These are phyloP conservation scores for Neurospora sp. DNA, from an alignment of 495 filamentous ascomycete genomes.

Conservation along the genomic window DNA sequence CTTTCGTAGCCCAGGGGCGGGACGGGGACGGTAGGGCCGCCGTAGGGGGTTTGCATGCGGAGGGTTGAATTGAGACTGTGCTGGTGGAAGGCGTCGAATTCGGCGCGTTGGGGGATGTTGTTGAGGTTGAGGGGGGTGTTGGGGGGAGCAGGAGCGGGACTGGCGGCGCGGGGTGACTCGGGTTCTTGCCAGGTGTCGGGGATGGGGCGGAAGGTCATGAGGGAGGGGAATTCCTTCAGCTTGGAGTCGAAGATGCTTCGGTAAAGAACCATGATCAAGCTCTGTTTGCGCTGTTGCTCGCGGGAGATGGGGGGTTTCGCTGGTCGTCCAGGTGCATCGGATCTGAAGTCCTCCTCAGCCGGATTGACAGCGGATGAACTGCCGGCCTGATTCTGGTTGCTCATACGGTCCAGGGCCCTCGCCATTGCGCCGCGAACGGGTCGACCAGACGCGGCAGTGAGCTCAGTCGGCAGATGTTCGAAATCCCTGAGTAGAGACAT, in stretches of 20 bases:
- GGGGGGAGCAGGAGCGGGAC: neutral
- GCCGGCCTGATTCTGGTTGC: neutral
- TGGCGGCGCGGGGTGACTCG: neutral
- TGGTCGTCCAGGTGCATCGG: neutral
- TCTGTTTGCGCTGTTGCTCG: neutral
- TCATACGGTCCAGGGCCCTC: neutral
- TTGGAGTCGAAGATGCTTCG: neutral
- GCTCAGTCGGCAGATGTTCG: neutral
- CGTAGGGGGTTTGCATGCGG: neutral
- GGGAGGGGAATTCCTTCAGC: neutral
- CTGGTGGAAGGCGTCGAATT: neutral
- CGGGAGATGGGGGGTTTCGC: neutral
- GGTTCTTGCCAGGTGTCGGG: neutral
- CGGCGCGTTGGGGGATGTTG: neutral
- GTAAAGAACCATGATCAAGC: neutral
- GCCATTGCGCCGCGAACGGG: neutral
- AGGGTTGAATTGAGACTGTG: neutral
- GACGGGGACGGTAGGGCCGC: neutral
- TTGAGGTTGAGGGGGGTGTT: neutral
- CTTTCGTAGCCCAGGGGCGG: neutral
- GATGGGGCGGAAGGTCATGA: neutral
- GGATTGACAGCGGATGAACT: neutral
- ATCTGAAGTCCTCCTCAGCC: neutral
- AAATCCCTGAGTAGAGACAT: neutral
- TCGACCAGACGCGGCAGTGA: neutral